These are phyloP conservation scores for Diaporthe humulicola DNA, from an alignment of 2,329 filamentous ascomycete species.

Conservation along the genomic window DNA sequence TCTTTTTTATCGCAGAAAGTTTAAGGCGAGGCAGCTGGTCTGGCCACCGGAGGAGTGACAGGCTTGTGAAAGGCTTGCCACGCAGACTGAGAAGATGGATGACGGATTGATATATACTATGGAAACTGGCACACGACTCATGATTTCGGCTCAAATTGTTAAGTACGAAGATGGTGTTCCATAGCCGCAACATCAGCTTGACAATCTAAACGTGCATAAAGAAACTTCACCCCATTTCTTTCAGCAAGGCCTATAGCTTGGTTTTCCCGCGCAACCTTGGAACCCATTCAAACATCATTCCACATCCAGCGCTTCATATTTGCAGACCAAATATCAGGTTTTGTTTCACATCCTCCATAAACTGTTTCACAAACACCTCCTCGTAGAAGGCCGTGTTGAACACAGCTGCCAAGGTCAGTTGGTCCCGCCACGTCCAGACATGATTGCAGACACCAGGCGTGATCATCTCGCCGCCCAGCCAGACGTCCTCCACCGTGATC, in stretches of 20 bases:
- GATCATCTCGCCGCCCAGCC: neutral
- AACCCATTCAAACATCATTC: too few species aligned
- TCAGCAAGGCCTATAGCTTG: too few species aligned
- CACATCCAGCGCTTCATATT: too few species aligned
- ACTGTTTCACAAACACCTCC: neutral
- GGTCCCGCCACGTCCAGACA: slow-evolving; percentile 12
- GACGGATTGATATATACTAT: neutral
- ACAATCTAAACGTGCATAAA: too few species aligned
- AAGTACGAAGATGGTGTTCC: too few species aligned
- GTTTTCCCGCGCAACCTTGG: too few species aligned
- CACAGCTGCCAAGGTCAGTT: neutral
- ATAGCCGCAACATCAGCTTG: too few species aligned
- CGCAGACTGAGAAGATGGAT: slow-evolving; percentile 19
- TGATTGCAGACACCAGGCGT: slow-evolving; percentile 7
- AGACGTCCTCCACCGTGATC: slow-evolving; percentile 1
- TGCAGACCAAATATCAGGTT: neutral
- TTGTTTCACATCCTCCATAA: neutral
- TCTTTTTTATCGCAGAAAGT: neutral
- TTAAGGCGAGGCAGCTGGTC: neutral
- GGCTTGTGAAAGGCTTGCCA: neutral
- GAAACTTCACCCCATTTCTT: too few species aligned
- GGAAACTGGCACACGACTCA: neutral
- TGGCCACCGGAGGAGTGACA: neutral
- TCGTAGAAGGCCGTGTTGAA: slow-evolving; percentile 10
- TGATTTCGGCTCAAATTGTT: too few species aligned